Conservation (phyloP, 768 basidiomycete species). For the Lactifluus piperatus region DNA sequence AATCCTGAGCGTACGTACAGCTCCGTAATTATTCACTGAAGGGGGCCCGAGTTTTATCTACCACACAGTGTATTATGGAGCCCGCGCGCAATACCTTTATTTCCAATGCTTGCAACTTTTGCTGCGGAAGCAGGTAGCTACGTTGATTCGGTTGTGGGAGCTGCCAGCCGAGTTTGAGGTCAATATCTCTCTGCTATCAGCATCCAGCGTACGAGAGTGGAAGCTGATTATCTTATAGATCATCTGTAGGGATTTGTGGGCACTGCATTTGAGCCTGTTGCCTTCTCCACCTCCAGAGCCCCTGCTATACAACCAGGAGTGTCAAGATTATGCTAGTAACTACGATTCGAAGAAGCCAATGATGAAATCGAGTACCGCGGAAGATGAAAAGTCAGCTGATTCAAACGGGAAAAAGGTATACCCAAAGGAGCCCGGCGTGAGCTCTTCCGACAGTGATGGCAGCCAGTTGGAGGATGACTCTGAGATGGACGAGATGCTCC, state of each 20-base stretch:
- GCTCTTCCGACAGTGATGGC: slow-evolving; percentile 24
- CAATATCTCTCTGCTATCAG: slow-evolving; percentile 13
- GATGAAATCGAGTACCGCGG: slow-evolving; percentile 6
- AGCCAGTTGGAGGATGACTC: slow-evolving; percentile 30
- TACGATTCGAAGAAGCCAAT: slow-evolving; percentile 19
- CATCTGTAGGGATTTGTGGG: slow-evolving; percentile 77
- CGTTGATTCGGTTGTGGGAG: slow-evolving; percentile 54
- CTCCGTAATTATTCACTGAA: neutral
- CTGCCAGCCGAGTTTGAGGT: slow-evolving; percentile 79
- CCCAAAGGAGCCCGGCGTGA: neutral
- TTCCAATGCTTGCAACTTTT: slow-evolving; percentile 81
- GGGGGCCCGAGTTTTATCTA: neutral
- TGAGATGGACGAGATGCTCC: slow-evolving; percentile 33
- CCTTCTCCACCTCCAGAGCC: slow-evolving; percentile 55
- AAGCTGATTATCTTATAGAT: slow-evolving; percentile 33
- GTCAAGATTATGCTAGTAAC: neutral
- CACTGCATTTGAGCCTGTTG: slow-evolving; percentile 56
- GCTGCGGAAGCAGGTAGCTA: slow-evolving; percentile 63
- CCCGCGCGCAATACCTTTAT: slow-evolving; percentile 67
- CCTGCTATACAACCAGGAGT: slow-evolving; percentile 37
- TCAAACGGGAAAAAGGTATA: neutral
- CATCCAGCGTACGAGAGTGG: neutral
- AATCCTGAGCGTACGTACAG: slow-evolving; percentile 50
- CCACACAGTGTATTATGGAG: slow-evolving; percentile 71
- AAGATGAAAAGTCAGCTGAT: slow-evolving; percentile 11